Evolutionary conservation across 106 monocot species (phyloP), one percentile per base, ranked within the genome.

Genomic region (Dendrobium officinale): DNA sequence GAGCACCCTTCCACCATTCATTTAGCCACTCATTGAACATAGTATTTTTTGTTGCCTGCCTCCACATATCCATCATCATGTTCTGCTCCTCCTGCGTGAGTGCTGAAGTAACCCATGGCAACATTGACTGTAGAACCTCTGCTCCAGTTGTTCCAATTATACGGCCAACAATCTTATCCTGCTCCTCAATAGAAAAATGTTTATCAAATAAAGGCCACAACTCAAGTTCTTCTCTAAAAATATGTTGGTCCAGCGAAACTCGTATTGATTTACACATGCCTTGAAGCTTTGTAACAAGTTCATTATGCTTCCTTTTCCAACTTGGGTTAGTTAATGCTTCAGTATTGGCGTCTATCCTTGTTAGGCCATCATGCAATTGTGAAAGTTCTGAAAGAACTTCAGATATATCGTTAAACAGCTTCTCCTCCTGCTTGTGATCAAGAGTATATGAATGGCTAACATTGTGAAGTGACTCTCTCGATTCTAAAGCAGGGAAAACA

Each of bases 21-120:
- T 99, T 99, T 84, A 99, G 81, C 99, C 99, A 99, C 73, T 99
- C 99, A 87, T 91, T 87, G 68, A 99, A 99, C 99, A 99, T 99
- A 45, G 99, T 99, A 73, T 99, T 99, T 82, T 93, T 99, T 20
- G 99, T 93, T 79, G 90, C 93, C 79, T 93, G 88, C 78, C 80
- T 92, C 93, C 95, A 95, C 78, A 95, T 99, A 47, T 99, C 99
- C 86, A 99, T 90, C 95, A 99, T 95, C 80, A 84, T 93, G 77
- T 99, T 93, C 84, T 99, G 99, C 80, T 99, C 99, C 67, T 99
- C 93, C 78, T 86, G 91, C 54, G 95, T 91, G 66, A 99, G 91
- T 26, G 87, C 99, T 76, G 93, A 90, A n/a, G 95, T 99, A 41
- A 99, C 99, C 99, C 99, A 99, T 42, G 99, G 95, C 77, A 99